phyloP scores from a whole-genome alignment of 2,329 filamentous ascomycete species.

The Calonectria ilicicola region DNA sequence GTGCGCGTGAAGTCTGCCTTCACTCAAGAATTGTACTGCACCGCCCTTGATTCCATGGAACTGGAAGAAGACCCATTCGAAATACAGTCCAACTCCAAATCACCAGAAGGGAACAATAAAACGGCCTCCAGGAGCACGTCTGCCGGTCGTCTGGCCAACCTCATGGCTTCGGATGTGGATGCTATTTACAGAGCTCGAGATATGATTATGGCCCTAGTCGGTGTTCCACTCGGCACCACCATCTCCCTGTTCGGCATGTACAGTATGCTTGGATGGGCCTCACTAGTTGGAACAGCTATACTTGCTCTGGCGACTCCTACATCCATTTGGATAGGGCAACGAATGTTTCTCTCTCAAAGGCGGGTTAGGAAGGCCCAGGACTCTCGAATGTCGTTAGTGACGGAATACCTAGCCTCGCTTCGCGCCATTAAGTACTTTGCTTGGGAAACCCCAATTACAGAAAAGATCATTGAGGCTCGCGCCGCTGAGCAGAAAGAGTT shows the following conservation, averaged over 20 bases:
- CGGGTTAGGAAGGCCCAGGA: constrained; percentile 68
- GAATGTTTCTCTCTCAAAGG: constrained; percentile 63
- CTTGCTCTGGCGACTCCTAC: constrained; percentile 62
- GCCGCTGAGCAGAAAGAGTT: constrained; percentile 64
- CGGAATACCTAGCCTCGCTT: constrained; percentile 69
- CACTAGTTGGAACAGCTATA: constrained; percentile 63
- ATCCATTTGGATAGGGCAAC: constrained; percentile 60
- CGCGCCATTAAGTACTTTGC: constrained; percentile 71
- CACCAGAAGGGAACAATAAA: constrained; percentile 43
- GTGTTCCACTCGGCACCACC: constrained; percentile 59
- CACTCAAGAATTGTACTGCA: constrained; percentile 69
- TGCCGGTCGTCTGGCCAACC: constrained; percentile 64
- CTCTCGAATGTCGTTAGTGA: constrained; percentile 66
- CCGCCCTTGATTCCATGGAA: constrained; percentile 67
- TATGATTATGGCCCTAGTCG: constrained; percentile 58
- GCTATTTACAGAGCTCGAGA: constrained; percentile 65
- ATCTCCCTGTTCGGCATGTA: constrained; percentile 66
- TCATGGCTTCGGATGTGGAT: constrained; percentile 71
- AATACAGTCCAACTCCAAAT: constrained; percentile 38
- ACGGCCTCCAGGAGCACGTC: constrained; percentile 53
- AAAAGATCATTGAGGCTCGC: constrained; percentile 63
- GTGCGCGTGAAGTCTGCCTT: constrained; percentile 68
- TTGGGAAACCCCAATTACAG: constrained; percentile 66
- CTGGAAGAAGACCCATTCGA: constrained; percentile 66
- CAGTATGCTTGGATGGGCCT: constrained; percentile 66